Conservation (phyloP, 2,329 filamentous ascomycete genomes). For the Pseudogymnoascus sp. region DNA sequence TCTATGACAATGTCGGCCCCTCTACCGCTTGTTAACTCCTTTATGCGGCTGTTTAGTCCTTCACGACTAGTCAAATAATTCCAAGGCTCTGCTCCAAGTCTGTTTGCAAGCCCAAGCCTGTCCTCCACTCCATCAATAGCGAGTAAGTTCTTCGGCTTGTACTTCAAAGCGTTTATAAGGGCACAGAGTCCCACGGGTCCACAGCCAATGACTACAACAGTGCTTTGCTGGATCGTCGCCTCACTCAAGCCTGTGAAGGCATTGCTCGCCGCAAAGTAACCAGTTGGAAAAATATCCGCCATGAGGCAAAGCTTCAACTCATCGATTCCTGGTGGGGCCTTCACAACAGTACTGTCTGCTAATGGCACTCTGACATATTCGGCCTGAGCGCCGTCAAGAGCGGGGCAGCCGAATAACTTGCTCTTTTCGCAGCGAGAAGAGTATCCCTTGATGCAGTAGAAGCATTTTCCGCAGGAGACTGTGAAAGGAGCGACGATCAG, state of each 20-base stretch:
- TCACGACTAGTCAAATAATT: conserved; percentile 31
- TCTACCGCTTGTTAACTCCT: conserved; percentile 37
- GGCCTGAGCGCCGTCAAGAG: conserved; percentile 69
- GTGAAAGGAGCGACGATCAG: conserved; percentile 43
- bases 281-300: conserved; percentile 50
- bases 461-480: conserved; percentile 42
- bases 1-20: conserved; percentile 51
- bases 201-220: conserved; percentile 45
- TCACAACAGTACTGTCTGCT: conserved; percentile 69
- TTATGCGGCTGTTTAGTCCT: conserved; percentile 22
- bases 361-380: conserved; percentile 72
- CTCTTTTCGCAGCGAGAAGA: conserved; percentile 38
- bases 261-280: conserved; percentile 60
- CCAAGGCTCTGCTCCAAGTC: conserved; percentile 39
- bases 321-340: conserved; percentile 62
- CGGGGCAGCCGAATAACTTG: conserved; percentile 46
- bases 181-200: conserved; percentile 47
- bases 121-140: conserved; percentile 42
- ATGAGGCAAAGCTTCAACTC: conserved; percentile 51
- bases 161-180: conserved; percentile 44
- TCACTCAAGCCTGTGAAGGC: conserved; percentile 41
- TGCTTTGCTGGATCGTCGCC: conserved; percentile 30
- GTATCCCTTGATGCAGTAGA: conserved; percentile 42
- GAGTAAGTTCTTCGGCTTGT: conserved; percentile 43
- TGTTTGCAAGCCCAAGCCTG: conserved; percentile 39